These are phyloP conservation scores for Rubroboletus satanas DNA, from an alignment of 768 basidiomycete genomes.

Conservation along the genomic window DNA sequence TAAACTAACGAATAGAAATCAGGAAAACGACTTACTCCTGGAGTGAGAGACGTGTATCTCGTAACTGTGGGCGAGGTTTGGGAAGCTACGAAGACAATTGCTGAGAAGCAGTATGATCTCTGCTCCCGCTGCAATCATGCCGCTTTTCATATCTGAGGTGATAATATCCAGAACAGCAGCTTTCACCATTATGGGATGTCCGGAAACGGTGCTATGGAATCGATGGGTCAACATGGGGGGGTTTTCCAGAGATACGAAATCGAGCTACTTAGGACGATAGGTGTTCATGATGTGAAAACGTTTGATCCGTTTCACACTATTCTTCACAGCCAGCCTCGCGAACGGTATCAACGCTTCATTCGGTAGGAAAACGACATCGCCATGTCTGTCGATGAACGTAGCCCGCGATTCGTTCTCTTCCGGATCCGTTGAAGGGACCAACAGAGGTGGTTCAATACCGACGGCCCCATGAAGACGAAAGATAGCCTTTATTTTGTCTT, in stretches of 20 bases:
- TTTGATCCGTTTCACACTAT: slow-evolving; percentile 67
- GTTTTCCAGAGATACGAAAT: neutral
- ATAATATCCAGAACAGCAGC: slow-evolving; percentile 84
- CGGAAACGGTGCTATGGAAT: slow-evolving; percentile 51
- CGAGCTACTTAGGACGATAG: slow-evolving; percentile 59
- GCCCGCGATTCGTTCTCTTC: slow-evolving; percentile 66
- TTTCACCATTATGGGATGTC: slow-evolving; percentile 70
- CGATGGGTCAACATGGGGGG: neutral
- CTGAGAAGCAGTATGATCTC: slow-evolving; percentile 70
- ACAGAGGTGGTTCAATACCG: slow-evolving; percentile 79
- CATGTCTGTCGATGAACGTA: slow-evolving; percentile 74
- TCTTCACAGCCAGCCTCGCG: slow-evolving; percentile 76
- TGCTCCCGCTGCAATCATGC: slow-evolving; percentile 66
- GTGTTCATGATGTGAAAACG: slow-evolving; percentile 76
- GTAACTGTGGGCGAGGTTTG: slow-evolving; percentile 60
- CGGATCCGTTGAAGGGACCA: slow-evolving; percentile 65
- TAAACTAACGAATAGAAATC: neutral
- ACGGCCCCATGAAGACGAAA: slow-evolving; percentile 91
- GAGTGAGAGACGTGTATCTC: slow-evolving; percentile 81
- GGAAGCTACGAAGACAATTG: slow-evolving; percentile 68
- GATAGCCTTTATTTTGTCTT: slow-evolving; percentile 69
- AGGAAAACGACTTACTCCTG: slow-evolving; percentile 45
- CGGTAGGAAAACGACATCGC: slow-evolving; percentile 70
- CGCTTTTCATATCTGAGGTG: slow-evolving; percentile 61
- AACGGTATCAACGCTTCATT: slow-evolving; percentile 72